Evolutionary conservation across 441 rosid genomes (phyloP), one percentile per base, ranked within the genome.

Genomic region (Mallotus japonicus): DNA sequence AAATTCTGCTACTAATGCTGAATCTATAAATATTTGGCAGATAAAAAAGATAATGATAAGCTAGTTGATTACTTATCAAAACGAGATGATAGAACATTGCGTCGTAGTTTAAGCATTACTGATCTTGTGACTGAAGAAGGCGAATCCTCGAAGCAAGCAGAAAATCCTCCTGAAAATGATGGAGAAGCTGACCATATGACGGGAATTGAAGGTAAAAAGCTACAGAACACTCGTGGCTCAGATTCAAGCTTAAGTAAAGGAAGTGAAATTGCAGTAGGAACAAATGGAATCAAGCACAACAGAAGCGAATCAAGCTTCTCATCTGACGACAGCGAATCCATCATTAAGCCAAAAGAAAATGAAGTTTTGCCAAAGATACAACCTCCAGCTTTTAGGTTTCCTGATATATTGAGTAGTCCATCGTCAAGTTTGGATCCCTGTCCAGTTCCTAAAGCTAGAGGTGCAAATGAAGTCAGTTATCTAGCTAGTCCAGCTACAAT

Each of bases 401-500:
- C 88, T 5, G 67, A 69, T 6, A 66, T 49, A 44, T 59, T 76
- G 5, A 67, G 16, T 64, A 80, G 76, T 47, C 79, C 78, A 56
- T 58, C 66, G 34, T 81, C 57, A 44, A 76, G 61, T 28, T 64
- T 85, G 42, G 65, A 78, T 49, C 73, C 77, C 10, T 78, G 81
- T 69, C 75, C 78, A 37, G 63, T 78, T 69, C 92, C 87, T 3
- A 86, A 77, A 72, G 83, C 75, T 70, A 62, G 66, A 71, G 60
- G 73, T 59, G 50, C 46, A 22, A 75, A 51, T 59, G 83, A 73
- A 58, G 32, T 66, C 51, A 46, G 78, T n/a, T 69, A 67, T 62
- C 83, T 79, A 61, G 76, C 86, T 15, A 84, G 80, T 66, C 84
- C 89, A 0, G 73, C 83, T 28, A 81, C 81, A 77, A 73, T 68